These are phyloP conservation scores for Podosphaera fusca DNA, from an alignment of 2,329 filamentous ascomycete genomes.

Conservation along the genomic window DNA sequence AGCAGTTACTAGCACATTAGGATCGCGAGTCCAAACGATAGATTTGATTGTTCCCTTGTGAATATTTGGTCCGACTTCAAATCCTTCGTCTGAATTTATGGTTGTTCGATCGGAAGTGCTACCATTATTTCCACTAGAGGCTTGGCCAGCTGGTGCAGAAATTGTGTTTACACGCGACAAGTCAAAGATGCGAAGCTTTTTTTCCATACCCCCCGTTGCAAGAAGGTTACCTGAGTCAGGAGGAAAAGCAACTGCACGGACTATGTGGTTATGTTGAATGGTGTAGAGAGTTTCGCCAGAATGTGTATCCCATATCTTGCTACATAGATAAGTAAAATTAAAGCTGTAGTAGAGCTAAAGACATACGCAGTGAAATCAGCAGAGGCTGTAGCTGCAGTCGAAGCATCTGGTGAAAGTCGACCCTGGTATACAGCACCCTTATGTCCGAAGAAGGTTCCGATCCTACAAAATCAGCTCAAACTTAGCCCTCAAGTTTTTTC, in stretches of 20 bases:
- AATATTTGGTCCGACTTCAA: conserved; percentile 68
- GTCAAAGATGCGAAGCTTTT: conserved; percentile 88
- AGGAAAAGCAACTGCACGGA: conserved; percentile 77
- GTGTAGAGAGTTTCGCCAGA: conserved; percentile 75
- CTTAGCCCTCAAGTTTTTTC: neutral
- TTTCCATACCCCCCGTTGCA: conserved; percentile 86
- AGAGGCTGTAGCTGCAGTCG: conserved; percentile 73
- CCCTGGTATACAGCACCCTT: conserved; percentile 97
- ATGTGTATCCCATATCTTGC: conserved; percentile 93
- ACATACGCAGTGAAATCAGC: conserved; percentile 85
- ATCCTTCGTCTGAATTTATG: conserved; percentile 38
- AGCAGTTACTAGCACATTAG: conserved; percentile 74
- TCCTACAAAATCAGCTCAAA: conserved; percentile 26
- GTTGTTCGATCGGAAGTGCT: conserved; percentile 19
- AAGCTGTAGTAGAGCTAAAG: neutral
- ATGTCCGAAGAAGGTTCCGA: conserved; percentile 92
- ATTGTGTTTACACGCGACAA: conserved; percentile 29
- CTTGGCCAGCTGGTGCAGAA: conserved; percentile 12
- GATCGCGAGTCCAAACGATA: conserved; percentile 80
- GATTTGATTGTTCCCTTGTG: conserved; percentile 85
- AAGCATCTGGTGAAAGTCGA: conserved; percentile 67
- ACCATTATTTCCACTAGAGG: conserved; percentile 8
- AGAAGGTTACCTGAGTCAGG: conserved; percentile 62
- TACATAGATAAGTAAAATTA: conserved; percentile 20
- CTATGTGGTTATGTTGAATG: conserved; percentile 82